phyloP scores from a whole-genome alignment of 352 stramenopile species.

The Lagenidium giganteum region DNA sequence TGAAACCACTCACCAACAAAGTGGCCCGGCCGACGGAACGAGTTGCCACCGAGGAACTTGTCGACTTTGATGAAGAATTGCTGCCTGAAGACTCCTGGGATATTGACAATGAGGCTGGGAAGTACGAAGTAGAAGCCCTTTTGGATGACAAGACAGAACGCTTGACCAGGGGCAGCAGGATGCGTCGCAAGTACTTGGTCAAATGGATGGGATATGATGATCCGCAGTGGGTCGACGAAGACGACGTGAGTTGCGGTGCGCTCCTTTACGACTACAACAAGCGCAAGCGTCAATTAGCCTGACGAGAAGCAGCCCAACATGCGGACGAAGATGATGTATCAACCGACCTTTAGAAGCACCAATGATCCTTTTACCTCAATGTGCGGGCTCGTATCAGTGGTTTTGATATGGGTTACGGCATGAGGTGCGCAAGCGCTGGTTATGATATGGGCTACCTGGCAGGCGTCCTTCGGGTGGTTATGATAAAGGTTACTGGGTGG shows the following conservation, averaged over 20 bases:
- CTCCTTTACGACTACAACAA: conserved; percentile 10
- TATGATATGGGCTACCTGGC: too few species aligned
- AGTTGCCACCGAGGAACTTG: background rate
- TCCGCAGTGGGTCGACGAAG: conserved; percentile 6
- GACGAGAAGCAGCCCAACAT: conserved; percentile 2
- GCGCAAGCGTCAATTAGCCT: background rate
- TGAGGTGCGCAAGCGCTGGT: too few species aligned
- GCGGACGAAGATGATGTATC: conserved; percentile 5
- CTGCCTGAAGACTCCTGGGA: conserved; percentile 11
- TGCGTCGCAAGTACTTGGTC: conserved; percentile 8
- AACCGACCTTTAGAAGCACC: too few species aligned
- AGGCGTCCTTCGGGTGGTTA: too few species aligned
- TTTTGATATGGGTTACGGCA: too few species aligned
- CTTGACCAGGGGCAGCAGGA: background rate
- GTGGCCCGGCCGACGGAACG: background rate
- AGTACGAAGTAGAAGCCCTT: conserved; percentile 12
- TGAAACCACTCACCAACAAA: conserved; percentile 2
- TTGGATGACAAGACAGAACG: background rate
- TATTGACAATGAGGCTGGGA: background rate
- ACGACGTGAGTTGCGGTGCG: conserved; percentile 9
- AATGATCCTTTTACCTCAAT: too few species aligned
- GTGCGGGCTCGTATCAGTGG: too few species aligned
- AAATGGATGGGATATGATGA: conserved; percentile 14
- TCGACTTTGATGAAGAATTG: conserved; percentile 5
- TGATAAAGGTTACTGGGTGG: too few species aligned